Base-by-base conservation (phyloP, 257 asterid species). In the Sherardia arvensis region DNA sequence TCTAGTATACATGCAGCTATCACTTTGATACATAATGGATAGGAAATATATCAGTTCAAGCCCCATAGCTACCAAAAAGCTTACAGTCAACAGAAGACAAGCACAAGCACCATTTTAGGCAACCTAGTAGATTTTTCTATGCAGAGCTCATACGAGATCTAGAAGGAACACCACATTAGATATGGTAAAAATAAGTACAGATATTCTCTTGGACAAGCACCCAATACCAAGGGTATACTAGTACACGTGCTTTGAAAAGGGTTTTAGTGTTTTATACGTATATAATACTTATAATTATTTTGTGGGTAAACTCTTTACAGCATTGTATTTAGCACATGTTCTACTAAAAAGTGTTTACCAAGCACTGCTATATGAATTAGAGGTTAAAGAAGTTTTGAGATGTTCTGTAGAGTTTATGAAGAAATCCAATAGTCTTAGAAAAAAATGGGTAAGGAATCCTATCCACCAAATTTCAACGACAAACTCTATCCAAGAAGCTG, bases 401-500 rank as follows among this genome's bases (percentile, higher is more conserved):
- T 1, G 48, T 40, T 40, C 48, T 2, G 4, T 40, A 40, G 4
- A 11, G n/a, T 14, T 40, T 40, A 11, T 14, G 48, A n/a, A 40
- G n/a, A 40, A 36, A 36, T 1, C 15, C 1, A 9, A 3, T 2
- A 15, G 45, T 36, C 45, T 8, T 36, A 36, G 10, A 8, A 15
- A 9, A 10, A 36, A 1, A 30, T 30, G 3, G 45, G 45, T 36
- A 36, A 40, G 48, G 18, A 43, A 43, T 43, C 49, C 49, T 14
- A 43, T 43, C 15, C 7, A 43, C 51, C 51, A 14, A 43, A 43
- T 43, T 40, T 43, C 51, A 7, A 43, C 8, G n/a, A 14, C 20
- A 77, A 38, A 74, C 30, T 51, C 89, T 89, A 22, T 92, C 94
- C 2, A 97, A 89, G 68, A 95, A 92, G 79, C 94, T 92, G 20